These are phyloP conservation scores for Podaxis sp. DNA, from an alignment of 768 basidiomycete genomes.

Conservation along the genomic window DNA sequence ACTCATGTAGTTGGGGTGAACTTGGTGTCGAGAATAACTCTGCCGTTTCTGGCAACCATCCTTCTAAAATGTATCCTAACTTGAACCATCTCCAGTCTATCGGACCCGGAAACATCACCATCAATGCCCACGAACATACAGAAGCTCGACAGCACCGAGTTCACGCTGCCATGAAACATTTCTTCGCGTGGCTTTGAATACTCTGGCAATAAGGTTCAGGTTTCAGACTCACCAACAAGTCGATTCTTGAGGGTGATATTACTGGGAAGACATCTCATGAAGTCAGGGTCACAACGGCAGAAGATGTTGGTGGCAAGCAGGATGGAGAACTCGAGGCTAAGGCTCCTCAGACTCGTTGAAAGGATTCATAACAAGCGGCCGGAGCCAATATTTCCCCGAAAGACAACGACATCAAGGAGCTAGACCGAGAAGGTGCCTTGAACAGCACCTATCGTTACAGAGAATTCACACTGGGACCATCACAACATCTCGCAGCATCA, in stretches of 20 bases:
- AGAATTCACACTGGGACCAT: neutral
- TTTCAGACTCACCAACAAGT: conserved; percentile 6
- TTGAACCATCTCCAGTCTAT: neutral
- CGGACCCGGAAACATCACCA: neutral
- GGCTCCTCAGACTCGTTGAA: neutral
- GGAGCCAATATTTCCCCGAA: conserved; percentile 6
- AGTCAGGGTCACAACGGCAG: conserved; percentile 4
- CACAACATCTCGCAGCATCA: neutral
- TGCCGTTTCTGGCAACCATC: neutral
- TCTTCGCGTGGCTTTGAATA: conserved; percentile 6
- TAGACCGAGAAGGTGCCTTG: neutral
- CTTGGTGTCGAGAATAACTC: neutral
- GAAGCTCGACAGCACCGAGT: neutral
- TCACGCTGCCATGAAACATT: conserved; percentile 15
- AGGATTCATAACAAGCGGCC: neutral
- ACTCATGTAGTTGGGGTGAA: neutral
- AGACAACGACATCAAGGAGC: neutral
- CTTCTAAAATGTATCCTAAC: neutral
- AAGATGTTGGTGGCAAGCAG: neutral
- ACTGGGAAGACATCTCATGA: neutral
- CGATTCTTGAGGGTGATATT: conserved; percentile 5
- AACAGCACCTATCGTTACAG: neutral
- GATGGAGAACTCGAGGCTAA: conserved; percentile 11
- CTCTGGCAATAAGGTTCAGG: conserved; percentile 8
- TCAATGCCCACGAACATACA: neutral